Percentiles rank a stretch among this genome's conserved stretches.
These are phyloP conservation scores for Ustilaginoidea virens DNA, from an alignment of 2,329 filamentous ascomycete genomes.

Conservation along the genomic window DNA sequence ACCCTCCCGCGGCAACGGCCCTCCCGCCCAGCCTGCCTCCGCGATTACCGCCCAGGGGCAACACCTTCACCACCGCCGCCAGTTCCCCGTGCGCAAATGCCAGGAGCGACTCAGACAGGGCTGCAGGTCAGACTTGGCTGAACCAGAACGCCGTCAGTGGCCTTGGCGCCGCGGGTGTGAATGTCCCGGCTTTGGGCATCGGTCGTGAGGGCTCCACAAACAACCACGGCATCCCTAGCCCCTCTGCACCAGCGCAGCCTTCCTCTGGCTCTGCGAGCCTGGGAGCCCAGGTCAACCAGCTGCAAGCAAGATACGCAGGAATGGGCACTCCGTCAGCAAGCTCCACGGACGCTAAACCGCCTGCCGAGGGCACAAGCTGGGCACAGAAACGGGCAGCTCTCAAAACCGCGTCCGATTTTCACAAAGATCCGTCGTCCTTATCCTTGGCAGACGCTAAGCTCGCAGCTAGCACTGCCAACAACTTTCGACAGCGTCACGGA, in stretches of 20 bases:
- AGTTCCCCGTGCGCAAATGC: conserved; percentile 4
- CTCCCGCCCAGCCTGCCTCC: conserved; percentile 42
- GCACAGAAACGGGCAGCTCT: conserved; percentile 50
- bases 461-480: conserved; percentile 46
- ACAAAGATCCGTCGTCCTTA: conserved; percentile 45
- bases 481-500: conserved; percentile 55
- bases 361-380: conserved; percentile 41
- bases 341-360: conserved; percentile 8
- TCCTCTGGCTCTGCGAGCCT: conserved; percentile 4
- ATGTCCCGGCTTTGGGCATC: conserved; percentile 66
- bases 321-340: conserved; percentile 23
- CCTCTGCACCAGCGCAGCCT: conserved; percentile 11
- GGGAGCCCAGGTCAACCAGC: conserved; percentile 39
- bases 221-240: conserved; percentile 14
- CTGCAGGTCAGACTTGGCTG: conserved; percentile 9
- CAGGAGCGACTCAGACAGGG: conserved; percentile 11
- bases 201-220: conserved; percentile 26
- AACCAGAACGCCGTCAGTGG: conserved; percentile 46
- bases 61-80: too few species aligned
- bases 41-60: conserved; percentile 15
- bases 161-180: conserved; percentile 59
- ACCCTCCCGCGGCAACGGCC: neutral
- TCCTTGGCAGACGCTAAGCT: conserved; percentile 41
- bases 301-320: conserved; percentile 52
- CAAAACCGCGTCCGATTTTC: conserved; percentile 42